Evolutionary conservation across 2,329 filamentous ascomycete genomes (phyloP), one percentile per base, ranked within the genome.

Genomic region (Keithomyces neogunnii): DNA sequence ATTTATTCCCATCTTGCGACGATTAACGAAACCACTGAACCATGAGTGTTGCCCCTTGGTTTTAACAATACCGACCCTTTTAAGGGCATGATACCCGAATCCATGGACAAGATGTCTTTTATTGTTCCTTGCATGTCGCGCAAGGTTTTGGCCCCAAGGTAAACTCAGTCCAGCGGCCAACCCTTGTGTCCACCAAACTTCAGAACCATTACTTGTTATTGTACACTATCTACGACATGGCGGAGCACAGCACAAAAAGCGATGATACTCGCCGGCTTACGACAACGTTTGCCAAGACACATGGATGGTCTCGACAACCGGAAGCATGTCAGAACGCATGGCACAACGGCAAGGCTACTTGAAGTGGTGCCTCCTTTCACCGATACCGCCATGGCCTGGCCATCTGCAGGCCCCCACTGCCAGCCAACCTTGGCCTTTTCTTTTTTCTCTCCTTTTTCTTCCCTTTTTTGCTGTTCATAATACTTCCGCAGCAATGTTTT

Each of bases 41-140:
- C 2, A 13, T 46, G 8, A 10, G 32, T 28, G 33, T 3, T 5
- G 10, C 7, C 10, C 39, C 35, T 28, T 44, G 40, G 40, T 28
- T 44, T 44, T 28, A 44, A 44, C 26, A 19, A 19, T 19, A 44
- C 28, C 28, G 55, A 52, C 56, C 59, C 57, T 48, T n/a, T 30
- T 49, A 42, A 48, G 60, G 58, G 61, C 58, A 63, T 63, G 61
- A 63, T 63, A 63, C 61, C 61, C 60, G 59, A 60, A 60, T 59
- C 51, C 53, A 51, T 54, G 47, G 56, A 59, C 59, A 40, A 19
- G 55, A 51, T 51, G 54, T 51, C 48, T 58, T 54, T 55, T 56
- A 26, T 47, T 3, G 32, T 48, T 48, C n/a, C 10, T 32, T 44
- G 30, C 29, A 44, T 44, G 40, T 44, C 40, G 40, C 3, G 6